Evolutionary conservation across 495 filamentous ascomycete genomes (phyloP), one percentile per base, ranked within the genome.

Genomic region (Evansstolkia leycettana): DNA sequence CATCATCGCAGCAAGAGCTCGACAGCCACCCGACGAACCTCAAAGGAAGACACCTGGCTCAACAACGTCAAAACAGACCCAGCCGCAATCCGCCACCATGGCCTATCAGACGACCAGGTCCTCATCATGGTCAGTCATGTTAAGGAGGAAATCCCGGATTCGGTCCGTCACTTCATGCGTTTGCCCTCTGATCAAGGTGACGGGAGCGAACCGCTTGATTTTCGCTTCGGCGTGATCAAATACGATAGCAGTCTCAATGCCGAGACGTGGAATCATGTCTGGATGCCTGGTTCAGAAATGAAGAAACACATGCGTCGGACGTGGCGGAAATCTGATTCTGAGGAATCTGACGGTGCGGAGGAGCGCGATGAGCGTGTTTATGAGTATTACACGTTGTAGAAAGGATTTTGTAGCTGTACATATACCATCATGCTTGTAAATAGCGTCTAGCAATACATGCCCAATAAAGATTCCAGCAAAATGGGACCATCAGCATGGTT

Each of bases 91-190:
- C 48, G 45, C 17, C 37, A 41, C 37, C 25, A 29, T 9, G 60
- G 60, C 0, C 54, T 93, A 26, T 62, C 62, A 1, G 63, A 77
- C 3, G 47, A 74, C 10, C 88, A 94, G 52, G 85, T 85, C 1
- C 58, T 95, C 39, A 67, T 96, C 10, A 76, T 84, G 27, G 84
- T 95, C 34, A 89, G 84, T 45, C 89, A 96, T 58, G 69, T 84
- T n/a, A 72, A 73, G 33, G 84, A 93, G 44, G 89, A 96, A 54
- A 83, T 95, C 8, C 89, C 89, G 0, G 73, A 76, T 23, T 75
- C 73, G 31, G 72, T 94, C 12, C 58, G 82, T 17, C 69, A 82
- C 54, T 96, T 78, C 73, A 72, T 96, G 29, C 82, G 81, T 36
- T 61, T 94, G 12, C 85, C 85, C 2, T 62, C 63, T 2, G 48